Conservation (phyloP, 345 rosid species). For the Geranium rotundifolium region DNA sequence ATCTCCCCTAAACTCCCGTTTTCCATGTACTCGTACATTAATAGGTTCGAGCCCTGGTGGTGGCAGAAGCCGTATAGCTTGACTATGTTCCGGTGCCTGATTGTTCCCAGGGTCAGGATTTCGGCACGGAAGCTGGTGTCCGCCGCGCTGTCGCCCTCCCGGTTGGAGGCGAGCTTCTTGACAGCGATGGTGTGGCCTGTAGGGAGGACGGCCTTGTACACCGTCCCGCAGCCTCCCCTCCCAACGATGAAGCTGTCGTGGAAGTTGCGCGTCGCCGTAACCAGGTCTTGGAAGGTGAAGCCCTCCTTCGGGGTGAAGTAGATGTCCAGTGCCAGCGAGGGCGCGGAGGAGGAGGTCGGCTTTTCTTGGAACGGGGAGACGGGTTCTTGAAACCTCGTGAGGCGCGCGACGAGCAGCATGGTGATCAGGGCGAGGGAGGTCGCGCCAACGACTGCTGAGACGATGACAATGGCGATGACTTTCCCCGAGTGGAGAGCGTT, state of each 20-base stretch:
- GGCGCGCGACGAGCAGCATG: conserved; percentile 31
- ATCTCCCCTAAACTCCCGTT: conserved; percentile 59
- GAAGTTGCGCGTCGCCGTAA: conserved; percentile 60
- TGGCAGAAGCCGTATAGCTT: conserved; percentile 81
- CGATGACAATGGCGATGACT: conserved; percentile 25
- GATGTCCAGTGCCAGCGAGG: conserved; percentile 31
- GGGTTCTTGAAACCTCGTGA: conserved; percentile 42
- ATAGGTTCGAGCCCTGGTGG: conserved; percentile 83
- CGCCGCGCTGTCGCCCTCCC: conserved; percentile 55
- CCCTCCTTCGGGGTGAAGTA: conserved; percentile 72
- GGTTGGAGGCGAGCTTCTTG: conserved; percentile 69
- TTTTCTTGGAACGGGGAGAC: conserved; percentile 14
- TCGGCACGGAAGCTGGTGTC: conserved; percentile 85
- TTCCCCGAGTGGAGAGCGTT: conserved; percentile 3
- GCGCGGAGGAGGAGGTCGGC: conserved; percentile 10
- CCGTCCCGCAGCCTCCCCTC: conserved; percentile 87
- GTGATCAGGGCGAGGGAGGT: conserved; percentile 51
- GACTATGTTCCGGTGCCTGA: conserved; percentile 82
- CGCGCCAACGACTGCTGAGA: conserved; percentile 59
- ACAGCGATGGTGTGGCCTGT: conserved; percentile 59
- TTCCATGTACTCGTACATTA: conserved; percentile 59
- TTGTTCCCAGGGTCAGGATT: conserved; percentile 65
- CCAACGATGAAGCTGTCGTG: conserved; percentile 64
- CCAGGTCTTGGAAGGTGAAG: conserved; percentile 68
- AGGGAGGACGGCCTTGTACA: conserved; percentile 61